Evolutionary conservation across 2,329 filamentous ascomycete species (phyloP).

Genomic region (Didymella segeticola): DNA sequence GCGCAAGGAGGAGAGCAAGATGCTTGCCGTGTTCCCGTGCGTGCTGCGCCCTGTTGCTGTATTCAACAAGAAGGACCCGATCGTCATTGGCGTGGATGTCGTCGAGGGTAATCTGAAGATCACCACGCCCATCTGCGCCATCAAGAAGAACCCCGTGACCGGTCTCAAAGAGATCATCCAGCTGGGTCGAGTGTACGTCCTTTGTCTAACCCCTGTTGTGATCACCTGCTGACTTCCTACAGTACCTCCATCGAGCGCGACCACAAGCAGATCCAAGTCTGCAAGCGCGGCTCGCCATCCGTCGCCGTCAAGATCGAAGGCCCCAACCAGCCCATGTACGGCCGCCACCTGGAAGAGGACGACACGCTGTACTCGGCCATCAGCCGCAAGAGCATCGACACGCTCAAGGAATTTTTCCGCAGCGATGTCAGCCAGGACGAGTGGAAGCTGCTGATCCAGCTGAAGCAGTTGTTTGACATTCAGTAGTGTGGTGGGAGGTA

Average conservation of each 20-base stretch:
- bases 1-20: slow-evolving; percentile 95
- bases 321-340: slow-evolving; percentile 88
- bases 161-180: slow-evolving; percentile 82
- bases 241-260: slow-evolving; percentile 97
- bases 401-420: slow-evolving; percentile 93
- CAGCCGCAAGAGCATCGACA: slow-evolving; percentile 87
- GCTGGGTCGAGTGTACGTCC: slow-evolving; percentile 89
- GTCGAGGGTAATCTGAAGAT: slow-evolving; percentile 85
- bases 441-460: slow-evolving; percentile 92
- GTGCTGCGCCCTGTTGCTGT: slow-evolving; percentile 88
- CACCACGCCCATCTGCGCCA: slow-evolving; percentile 86
- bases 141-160: slow-evolving; percentile 81
- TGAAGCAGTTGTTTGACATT: slow-evolving; percentile 94
- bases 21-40: slow-evolving; percentile 96
- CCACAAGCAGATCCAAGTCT: slow-evolving; percentile 90
- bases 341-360: slow-evolving; percentile 90
- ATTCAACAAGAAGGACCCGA: slow-evolving; percentile 98
- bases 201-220: not conserved
- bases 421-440: slow-evolving; percentile 88
- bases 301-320: slow-evolving; percentile 98
- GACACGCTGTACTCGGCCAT: slow-evolving; percentile 89
- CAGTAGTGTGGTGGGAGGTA: slow-evolving; percentile 15
- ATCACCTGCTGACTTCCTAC: slow-evolving; percentile 24
- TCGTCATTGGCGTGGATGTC: slow-evolving; percentile 94
- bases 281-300: slow-evolving; percentile 96